Percentiles rank a stretch among this genome's conserved stretches.
phyloP scores from a whole-genome alignment of 108 stramenopile species.

The Fistulifera pelliculosa region DNA sequence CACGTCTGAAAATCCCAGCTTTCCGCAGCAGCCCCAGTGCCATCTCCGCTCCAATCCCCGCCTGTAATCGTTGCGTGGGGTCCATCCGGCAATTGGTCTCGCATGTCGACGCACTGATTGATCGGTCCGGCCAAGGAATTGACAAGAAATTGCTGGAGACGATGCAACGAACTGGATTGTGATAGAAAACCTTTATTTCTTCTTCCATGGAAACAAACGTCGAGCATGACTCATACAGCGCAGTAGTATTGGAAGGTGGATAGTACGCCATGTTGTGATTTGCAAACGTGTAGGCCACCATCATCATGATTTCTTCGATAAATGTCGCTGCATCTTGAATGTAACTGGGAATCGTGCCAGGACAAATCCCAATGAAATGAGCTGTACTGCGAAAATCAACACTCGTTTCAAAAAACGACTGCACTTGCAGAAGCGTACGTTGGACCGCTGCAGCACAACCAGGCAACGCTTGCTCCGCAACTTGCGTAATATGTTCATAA shows the following conservation, averaged over 20 bases:
- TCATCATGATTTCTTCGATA: slow-evolving; percentile 64
- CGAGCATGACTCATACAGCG: slow-evolving; percentile 41
- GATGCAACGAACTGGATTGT: background rate
- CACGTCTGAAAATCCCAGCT: slow-evolving; percentile 77
- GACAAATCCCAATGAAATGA: slow-evolving; percentile 26
- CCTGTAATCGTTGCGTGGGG: slow-evolving; percentile 49
- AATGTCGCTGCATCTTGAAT: slow-evolving; percentile 22
- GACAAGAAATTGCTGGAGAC: background rate
- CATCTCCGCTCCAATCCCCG: slow-evolving; percentile 79
- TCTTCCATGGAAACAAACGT: background rate
- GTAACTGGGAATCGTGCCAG: slow-evolving; percentile 43
- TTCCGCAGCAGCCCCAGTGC: slow-evolving; percentile 59
- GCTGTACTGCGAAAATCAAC: no score
- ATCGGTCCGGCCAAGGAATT: slow-evolving; percentile 7
- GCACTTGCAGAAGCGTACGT: background rate
- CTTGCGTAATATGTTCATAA: slow-evolving; percentile 32
- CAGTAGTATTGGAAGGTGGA: slow-evolving; percentile 57
- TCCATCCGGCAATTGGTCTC: slow-evolving; percentile 53
- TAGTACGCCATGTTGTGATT: slow-evolving; percentile 80
- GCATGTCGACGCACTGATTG: slow-evolving; percentile 51
- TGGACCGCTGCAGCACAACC: slow-evolving; percentile 34
- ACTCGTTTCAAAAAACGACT: background rate
- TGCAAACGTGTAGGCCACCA: slow-evolving; percentile 78
- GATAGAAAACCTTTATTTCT: background rate
- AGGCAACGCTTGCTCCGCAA: slow-evolving; percentile 24